Conservation (phyloP, 805 yeast species). For the Yamadazyma kitorensis region DNA sequence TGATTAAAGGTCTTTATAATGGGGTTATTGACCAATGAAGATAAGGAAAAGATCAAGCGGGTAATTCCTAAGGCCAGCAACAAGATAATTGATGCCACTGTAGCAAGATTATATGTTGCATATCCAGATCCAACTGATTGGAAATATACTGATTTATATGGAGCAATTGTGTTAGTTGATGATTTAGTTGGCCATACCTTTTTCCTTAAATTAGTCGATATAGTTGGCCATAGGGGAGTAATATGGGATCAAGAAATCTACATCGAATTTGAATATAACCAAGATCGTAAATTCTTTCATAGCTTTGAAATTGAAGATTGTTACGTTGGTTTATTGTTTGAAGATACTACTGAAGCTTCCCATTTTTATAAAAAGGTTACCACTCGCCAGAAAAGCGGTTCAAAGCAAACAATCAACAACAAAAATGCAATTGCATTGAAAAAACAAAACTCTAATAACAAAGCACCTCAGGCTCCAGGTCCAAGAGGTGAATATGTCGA, state of each 20-base stretch:
- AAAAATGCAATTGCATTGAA: conserved; percentile 84
- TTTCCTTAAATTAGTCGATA: conserved; percentile 85
- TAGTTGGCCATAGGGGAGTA: conserved; percentile 78
- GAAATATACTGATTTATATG: conserved; percentile 85
- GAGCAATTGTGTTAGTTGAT: conserved; percentile 84
- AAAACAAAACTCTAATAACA: conserved; percentile 35
- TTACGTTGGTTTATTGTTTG: conserved; percentile 80
- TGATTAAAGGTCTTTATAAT: too few relatives aligned
- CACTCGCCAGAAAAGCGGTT: conserved; percentile 75
- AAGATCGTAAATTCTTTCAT: conserved; percentile 93
- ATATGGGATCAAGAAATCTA: conserved; percentile 97
- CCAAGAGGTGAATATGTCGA: conserved; percentile 62
- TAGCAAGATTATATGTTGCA: conserved; percentile 86
- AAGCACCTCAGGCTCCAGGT: conserved; percentile 43
- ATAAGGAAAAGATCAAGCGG: conserved; percentile 86
- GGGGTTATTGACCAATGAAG: conserved; percentile 46
- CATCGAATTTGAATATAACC: conserved; percentile 83
- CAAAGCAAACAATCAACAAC: conserved; percentile 81
- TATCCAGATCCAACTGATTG: conserved; percentile 79
- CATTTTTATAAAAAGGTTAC: conserved; percentile 79
- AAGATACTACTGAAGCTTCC: conserved; percentile 83
- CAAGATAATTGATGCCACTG: conserved; percentile 85
- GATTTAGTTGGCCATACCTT: conserved; percentile 94
- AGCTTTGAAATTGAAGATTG: conserved; percentile 92
- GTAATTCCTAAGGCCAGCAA: conserved; percentile 85